Evolutionary conservation across 2,329 filamentous ascomycete genomes (phyloP).

Genomic region (Macrophomina phaseolina): DNA sequence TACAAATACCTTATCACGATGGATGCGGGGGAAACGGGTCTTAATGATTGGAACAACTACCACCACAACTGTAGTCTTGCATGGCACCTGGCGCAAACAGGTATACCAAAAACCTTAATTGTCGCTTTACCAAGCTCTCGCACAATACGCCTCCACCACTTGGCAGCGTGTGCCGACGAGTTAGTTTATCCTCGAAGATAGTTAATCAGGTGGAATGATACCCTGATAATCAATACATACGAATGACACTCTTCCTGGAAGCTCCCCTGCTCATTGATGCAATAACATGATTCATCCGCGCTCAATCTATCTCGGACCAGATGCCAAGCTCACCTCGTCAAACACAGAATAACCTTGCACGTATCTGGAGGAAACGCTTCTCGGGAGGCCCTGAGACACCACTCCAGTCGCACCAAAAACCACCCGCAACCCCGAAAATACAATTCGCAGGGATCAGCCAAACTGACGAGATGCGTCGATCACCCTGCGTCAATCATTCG

Average conservation of each 20-base stretch:
- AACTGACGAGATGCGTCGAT: constrained; percentile 11
- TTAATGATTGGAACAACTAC: constrained; percentile 7
- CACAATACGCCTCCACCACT: neutral
- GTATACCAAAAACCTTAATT: constrained; percentile 21
- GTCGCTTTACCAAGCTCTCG: neutral
- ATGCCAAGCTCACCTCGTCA: neutral
- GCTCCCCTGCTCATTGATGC: neutral
- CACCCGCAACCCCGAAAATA: neutral
- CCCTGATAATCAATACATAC: constrained; percentile 14
- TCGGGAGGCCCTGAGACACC: neutral
- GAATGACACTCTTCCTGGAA: neutral
- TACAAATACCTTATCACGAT: constrained; percentile 9
- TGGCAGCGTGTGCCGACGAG: neutral
- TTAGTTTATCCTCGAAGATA: constrained; percentile 12
- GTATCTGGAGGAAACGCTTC: neutral
- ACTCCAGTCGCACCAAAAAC: neutral
- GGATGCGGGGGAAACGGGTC: constrained; percentile 20
- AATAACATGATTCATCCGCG: neutral
- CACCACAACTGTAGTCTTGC: constrained; percentile 8
- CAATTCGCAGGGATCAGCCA: neutral
- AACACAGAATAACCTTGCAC: neutral
- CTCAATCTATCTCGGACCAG: neutral
- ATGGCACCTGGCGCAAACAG: constrained; percentile 25
- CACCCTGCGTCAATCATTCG: constrained; percentile 10
- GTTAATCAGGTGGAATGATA: constrained; percentile 25